phyloP scores from a whole-genome alignment of 805 yeast genomes.

The Kodamaea kakaduensis region DNA sequence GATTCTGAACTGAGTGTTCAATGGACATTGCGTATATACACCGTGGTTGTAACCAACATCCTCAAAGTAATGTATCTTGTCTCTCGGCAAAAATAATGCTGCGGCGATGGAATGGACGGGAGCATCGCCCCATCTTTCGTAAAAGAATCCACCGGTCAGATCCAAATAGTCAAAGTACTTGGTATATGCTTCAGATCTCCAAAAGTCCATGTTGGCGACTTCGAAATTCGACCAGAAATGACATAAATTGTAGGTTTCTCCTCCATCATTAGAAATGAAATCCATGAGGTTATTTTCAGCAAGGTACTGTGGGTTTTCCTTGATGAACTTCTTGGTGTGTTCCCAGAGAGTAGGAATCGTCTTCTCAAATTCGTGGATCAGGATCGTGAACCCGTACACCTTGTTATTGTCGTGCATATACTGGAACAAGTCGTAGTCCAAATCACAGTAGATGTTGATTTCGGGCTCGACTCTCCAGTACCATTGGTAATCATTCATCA shows the following conservation, averaged over 20 bases:
- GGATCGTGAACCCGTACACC: constrained; percentile 82
- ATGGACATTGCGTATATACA: constrained; percentile 79
- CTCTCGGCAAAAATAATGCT: constrained; percentile 65
- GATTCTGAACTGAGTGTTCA: constrained; percentile 52
- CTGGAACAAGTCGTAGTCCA: constrained; percentile 81
- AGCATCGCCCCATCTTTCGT: constrained; percentile 94
- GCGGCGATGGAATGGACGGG: constrained; percentile 91
- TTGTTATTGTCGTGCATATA: constrained; percentile 71
- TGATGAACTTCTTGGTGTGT: constrained; percentile 62
- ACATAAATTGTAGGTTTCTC: constrained; percentile 70
- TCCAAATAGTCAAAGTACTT: constrained; percentile 73
- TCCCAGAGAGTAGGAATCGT: constrained; percentile 88
- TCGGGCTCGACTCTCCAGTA: constrained; percentile 97
- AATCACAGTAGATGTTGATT: constrained; percentile 73
- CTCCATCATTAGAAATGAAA: constrained; percentile 66
- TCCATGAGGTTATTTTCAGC: constrained; percentile 63
- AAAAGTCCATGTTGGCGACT: constrained; percentile 67
- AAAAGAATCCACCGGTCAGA: constrained; percentile 81
- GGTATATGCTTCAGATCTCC: constrained; percentile 68
- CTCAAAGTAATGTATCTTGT: constrained; percentile 70
- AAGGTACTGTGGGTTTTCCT: constrained; percentile 55
- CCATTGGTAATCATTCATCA: constrained; percentile 71
- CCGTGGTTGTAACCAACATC: constrained; percentile 83
- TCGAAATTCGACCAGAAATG: constrained; percentile 93
- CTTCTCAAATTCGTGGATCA: constrained; percentile 74